Conservation (phyloP, 202 grass and related monocot species). For the Musa balbisiana region DNA sequence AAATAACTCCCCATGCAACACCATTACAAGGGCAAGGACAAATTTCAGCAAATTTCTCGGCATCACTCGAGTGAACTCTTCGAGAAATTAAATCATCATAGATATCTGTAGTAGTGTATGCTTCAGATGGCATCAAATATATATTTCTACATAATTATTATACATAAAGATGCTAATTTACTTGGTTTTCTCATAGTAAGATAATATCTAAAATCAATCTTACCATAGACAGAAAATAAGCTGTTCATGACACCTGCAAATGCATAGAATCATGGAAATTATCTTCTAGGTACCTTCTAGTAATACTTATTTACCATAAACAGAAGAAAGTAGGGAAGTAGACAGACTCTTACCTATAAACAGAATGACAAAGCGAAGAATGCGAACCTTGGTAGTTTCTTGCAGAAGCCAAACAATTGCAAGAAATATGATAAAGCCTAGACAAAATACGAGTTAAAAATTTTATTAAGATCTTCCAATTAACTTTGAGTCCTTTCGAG, state of each 20-base stretch:
- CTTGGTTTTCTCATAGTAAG: conserved; percentile 15
- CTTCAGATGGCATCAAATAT: neutral
- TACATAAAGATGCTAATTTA: neutral
- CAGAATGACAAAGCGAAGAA: conserved; percentile 85
- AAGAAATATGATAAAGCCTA: conserved; percentile 91
- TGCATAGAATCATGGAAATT: conserved; percentile 33
- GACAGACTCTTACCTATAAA: conserved; percentile 58
- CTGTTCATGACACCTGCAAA: conserved; percentile 95
- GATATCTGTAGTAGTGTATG: conserved; percentile 46
- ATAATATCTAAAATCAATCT: conserved; percentile 20
- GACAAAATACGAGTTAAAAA: conserved; percentile 25
- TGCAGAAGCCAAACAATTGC: conserved; percentile 81
- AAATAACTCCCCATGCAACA: conserved; percentile 89
- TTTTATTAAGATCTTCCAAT: conserved; percentile 5
- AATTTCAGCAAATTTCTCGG: conserved; percentile 99
- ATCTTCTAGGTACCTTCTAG: conserved; percentile 4
- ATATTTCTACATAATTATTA: too few relatives aligned
- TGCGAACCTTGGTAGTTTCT: conserved; percentile 58
- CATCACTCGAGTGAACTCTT: conserved; percentile 97
- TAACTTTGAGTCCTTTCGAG: neutral
- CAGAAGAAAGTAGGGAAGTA: conserved; percentile 8
- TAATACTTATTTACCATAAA: conserved; percentile 7
- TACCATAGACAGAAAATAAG: conserved; percentile 97
- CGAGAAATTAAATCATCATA: conserved; percentile 97
- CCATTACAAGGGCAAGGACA: conserved; percentile 96